phyloP scores from a whole-genome alignment of 306 rosid species.

The Vachellia pachyceras region DNA sequence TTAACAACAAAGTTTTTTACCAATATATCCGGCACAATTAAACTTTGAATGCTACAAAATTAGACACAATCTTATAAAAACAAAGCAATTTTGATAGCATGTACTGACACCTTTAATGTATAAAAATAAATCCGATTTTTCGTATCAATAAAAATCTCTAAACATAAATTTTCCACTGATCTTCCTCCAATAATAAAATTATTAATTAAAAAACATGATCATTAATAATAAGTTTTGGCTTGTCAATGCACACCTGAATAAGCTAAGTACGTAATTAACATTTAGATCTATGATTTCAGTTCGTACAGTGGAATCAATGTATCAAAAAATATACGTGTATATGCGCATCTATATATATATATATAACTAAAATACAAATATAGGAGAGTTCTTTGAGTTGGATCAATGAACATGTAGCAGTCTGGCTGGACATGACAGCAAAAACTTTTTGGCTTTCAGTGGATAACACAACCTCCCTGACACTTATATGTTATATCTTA shows the following conservation, averaged over 20 bases:
- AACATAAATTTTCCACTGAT: no score
- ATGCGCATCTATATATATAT: background rate
- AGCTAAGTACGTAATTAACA: background rate
- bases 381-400: background rate
- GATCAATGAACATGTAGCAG: background rate
- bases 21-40: no score
- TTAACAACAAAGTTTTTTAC: no score
- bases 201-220: background rate
- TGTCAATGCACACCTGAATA: background rate
- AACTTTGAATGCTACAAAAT: no score
- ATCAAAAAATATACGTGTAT: background rate
- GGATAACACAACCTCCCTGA: background rate
- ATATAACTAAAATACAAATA: background rate
- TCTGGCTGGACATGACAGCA: constrained; percentile 8
- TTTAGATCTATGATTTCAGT: background rate
- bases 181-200: no score
- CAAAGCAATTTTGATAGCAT: no score
- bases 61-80: no score
- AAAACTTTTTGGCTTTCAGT: background rate
- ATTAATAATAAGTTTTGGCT: background rate
- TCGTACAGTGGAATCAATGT: background rate
- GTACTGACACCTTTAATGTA: no score
- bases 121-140: no score
- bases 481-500: background rate
- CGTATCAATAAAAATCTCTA: no score